phyloP scores from a whole-genome alignment of 2,329 filamentous ascomycete genomes.

The Fusarium zealandicum region DNA sequence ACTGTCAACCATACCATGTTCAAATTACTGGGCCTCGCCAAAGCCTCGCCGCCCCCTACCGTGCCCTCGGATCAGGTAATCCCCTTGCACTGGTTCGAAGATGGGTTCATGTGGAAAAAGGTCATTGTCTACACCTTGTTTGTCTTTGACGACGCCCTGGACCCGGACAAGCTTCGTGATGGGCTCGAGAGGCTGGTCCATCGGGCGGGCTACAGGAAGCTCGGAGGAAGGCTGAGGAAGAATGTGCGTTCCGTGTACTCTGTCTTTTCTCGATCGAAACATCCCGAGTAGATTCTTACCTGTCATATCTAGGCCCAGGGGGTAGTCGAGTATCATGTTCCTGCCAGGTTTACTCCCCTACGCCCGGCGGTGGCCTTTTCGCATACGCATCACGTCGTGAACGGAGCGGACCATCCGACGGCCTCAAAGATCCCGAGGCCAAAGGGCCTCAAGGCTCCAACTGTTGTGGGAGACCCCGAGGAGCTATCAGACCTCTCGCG shows the following conservation, averaged over 20 bases:
- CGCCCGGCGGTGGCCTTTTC: slow-evolving; percentile 3
- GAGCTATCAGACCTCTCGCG: not conserved
- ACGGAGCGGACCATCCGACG: not conserved
- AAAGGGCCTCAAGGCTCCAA: not conserved
- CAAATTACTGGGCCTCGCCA: too few relatives aligned
- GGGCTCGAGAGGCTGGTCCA: not conserved
- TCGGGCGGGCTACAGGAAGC: slow-evolving; percentile 5
- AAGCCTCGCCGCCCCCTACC: not conserved
- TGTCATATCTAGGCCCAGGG: not conserved
- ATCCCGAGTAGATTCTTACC: too few relatives aligned
- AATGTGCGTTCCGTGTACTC: not conserved
- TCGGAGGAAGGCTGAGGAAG: slow-evolving; percentile 6
- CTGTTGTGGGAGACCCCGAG: slow-evolving; percentile 10
- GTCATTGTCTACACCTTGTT: slow-evolving; percentile 38
- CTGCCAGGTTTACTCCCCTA: not conserved
- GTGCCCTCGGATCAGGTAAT: slow-evolving; percentile 30
- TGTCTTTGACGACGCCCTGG: slow-evolving; percentile 39
- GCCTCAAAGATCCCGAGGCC: slow-evolving; percentile 3
- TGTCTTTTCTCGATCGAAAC: too few relatives aligned
- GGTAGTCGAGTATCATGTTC: not conserved
- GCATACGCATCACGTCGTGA: not conserved
- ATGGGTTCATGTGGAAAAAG: slow-evolving; percentile 33
- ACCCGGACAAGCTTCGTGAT: not conserved
- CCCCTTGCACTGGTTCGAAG: slow-evolving; percentile 39
- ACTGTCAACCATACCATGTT: too few relatives aligned